These are phyloP conservation scores for Ceratocystis papillata DNA, from an alignment of 2,329 filamentous ascomycete genomes.

Conservation along the genomic window DNA sequence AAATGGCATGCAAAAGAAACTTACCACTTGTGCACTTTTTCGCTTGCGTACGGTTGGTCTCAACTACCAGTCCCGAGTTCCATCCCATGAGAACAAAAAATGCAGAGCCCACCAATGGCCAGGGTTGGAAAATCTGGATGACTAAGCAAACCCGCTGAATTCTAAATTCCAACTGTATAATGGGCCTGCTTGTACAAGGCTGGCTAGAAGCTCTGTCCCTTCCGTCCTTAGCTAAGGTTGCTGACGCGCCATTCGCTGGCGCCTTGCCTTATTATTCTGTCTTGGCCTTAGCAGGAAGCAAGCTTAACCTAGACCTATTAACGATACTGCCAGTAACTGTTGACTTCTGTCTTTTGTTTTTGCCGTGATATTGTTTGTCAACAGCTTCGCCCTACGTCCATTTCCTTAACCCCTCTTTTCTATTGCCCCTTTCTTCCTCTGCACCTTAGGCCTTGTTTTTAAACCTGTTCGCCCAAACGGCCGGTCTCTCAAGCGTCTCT, in stretches of 20 bases:
- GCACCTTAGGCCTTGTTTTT: neutral
- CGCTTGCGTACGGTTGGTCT: neutral
- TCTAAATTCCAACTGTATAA: neutral
- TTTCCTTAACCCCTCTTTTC: neutral
- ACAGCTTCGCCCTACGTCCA: neutral
- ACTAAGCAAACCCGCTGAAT: neutral
- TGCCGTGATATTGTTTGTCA: too few species aligned
- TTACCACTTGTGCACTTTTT: neutral
- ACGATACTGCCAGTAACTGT: too few species aligned
- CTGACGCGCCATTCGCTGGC: constrained; percentile 18
- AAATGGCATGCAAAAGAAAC: neutral
- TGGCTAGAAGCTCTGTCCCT: neutral
- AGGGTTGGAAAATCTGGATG: neutral
- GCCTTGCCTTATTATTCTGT: constrained; percentile 2
- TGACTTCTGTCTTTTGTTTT: neutral
- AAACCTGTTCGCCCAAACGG: neutral
- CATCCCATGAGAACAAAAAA: neutral
- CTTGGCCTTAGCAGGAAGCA: constrained; percentile 3
- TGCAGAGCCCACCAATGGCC: neutral
- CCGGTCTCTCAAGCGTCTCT: neutral
- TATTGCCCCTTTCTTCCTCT: neutral
- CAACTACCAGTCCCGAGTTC: neutral
- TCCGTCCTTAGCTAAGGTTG: neutral
- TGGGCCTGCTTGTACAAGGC: neutral
- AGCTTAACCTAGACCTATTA: constrained; percentile 1